Evolutionary conservation across 495 filamentous ascomycete species (phyloP), one percentile per base, ranked within the genome.

Genomic region (Evansstolkia leycettana): DNA sequence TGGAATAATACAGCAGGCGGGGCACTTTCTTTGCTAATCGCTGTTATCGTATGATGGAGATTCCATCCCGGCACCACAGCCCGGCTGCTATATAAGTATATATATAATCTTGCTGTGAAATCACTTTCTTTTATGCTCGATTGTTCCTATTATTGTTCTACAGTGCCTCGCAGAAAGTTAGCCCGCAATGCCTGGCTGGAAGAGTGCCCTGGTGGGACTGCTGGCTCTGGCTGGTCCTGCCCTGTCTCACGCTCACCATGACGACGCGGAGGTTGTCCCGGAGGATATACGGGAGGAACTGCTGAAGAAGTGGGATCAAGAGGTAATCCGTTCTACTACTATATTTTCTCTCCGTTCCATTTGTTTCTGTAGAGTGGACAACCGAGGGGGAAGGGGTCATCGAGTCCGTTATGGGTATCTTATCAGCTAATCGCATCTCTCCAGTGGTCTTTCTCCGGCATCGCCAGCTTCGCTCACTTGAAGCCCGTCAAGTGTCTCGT

Each of bases 381-480:
- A n/a, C n/a, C n/a, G n/a, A n/a, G n/a, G n/a, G n/a, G n/a, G n/a
- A n/a, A n/a, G n/a, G n/a, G n/a, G n/a, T n/a, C n/a, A n/a, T n/a
- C n/a, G n/a, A n/a, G n/a, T n/a, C n/a, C n/a, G n/a, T n/a, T n/a
- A n/a, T n/a, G n/a, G n/a, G n/a, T n/a, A n/a, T n/a, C 20, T 23
- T 23, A 4, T 23, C 9, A 23, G 4, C 20, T 23, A 23, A 23
- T 23, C 20, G 20, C 20, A 23, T 23, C 20, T n/a, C n/a, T 23
- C 20, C 38, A 86, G 79, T 85, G 74, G 73, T 71, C 67, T 5
- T 93, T 85, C 57, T 73, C 76, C 5, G 84, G 84, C 42, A 80
- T 89, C 28, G 75, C 74, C 26, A 80, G 78, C 24, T 93, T 89
- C 55, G 85, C 81, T 27, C 85, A 90, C 48, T 64, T 88, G 12